These are phyloP conservation scores for Fusarium poae DNA, from an alignment of 2,329 filamentous ascomycete genomes.

Conservation along the genomic window DNA sequence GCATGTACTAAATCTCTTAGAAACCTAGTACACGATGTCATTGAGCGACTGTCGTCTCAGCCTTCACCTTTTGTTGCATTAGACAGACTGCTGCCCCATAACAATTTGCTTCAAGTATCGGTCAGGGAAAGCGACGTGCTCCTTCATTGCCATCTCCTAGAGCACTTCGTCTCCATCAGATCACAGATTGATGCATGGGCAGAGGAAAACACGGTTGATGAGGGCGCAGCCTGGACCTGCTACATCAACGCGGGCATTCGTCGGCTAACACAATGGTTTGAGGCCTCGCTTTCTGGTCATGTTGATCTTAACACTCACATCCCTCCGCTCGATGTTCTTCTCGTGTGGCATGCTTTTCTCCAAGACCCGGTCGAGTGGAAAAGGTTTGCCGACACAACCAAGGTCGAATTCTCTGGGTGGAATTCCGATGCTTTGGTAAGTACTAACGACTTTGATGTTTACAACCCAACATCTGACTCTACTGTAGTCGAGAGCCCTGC, in stretches of 20 bases:
- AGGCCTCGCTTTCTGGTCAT: neutral
- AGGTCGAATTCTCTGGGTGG: constrained; percentile 18
- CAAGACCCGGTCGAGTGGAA: constrained; percentile 13
- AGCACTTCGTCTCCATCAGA: constrained; percentile 27
- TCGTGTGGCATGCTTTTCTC: constrained; percentile 36
- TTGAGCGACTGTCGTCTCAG: neutral
- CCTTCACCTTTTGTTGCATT: neutral
- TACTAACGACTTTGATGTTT: neutral
- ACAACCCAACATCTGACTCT: constrained; percentile 7
- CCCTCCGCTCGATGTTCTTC: constrained; percentile 31
- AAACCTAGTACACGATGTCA: constrained; percentile 10
- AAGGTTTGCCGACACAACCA: neutral
- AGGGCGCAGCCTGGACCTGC: constrained; percentile 31
- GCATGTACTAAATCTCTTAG: neutral
- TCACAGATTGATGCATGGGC: constrained; percentile 26
- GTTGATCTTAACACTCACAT: constrained; percentile 8
- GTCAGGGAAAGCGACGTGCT: constrained; percentile 16
- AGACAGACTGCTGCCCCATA: constrained; percentile 5
- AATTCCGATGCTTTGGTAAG: constrained; percentile 27
- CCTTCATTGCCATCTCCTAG: constrained; percentile 28
- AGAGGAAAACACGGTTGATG: neutral
- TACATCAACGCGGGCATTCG: constrained; percentile 37
- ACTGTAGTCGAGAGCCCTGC: constrained; percentile 14
- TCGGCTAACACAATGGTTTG: constrained; percentile 28
- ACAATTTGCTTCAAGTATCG: constrained; percentile 4